phyloP scores from a whole-genome alignment of 2,329 filamentous ascomycete species.

The Alternaria ethzedia region DNA sequence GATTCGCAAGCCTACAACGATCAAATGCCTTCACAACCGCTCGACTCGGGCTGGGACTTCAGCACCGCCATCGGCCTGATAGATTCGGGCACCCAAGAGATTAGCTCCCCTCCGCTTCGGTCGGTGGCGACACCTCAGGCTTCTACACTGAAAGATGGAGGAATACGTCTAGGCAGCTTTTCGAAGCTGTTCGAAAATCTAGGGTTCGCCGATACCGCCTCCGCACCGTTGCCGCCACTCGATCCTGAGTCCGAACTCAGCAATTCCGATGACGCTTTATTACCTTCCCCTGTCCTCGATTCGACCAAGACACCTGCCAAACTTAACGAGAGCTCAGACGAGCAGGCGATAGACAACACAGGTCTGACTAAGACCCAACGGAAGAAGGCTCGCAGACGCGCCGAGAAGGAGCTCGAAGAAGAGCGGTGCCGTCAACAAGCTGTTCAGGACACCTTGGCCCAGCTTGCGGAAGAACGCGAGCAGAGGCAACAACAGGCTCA shows the following conservation, averaged over 20 bases:
- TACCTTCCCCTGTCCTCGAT: slow-evolving; percentile 21
- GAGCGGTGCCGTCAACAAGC: slow-evolving; percentile 14
- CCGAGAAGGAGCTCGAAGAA: slow-evolving; percentile 25
- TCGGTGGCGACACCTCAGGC: slow-evolving; percentile 9
- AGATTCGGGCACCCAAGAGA: slow-evolving; percentile 31
- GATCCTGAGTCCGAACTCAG: slow-evolving; percentile 44
- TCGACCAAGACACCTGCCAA: neutral
- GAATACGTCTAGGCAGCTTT: slow-evolving; percentile 53
- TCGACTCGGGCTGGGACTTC: slow-evolving; percentile 54
- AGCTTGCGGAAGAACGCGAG: slow-evolving; percentile 12
- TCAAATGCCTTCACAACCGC: slow-evolving; percentile 44
- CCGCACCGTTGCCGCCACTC: slow-evolving; percentile 26
- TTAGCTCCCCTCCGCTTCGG: slow-evolving; percentile 27
- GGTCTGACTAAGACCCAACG: slow-evolving; percentile 35
- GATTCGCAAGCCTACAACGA: neutral
- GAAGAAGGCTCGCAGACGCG: slow-evolving; percentile 33
- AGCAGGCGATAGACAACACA: neutral
- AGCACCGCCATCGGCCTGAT: slow-evolving; percentile 54
- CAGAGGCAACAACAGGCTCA: slow-evolving; percentile 2
- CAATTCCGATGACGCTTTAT: slow-evolving; percentile 52
- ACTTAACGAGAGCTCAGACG: neutral
- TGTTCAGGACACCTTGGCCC: slow-evolving; percentile 12
- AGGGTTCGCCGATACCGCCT: slow-evolving; percentile 40
- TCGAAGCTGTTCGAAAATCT: slow-evolving; percentile 54
- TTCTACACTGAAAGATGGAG: slow-evolving; percentile 14